phyloP scores from a whole-genome alignment of 2,329 filamentous ascomycete species.

The Shiraia sp. region DNA sequence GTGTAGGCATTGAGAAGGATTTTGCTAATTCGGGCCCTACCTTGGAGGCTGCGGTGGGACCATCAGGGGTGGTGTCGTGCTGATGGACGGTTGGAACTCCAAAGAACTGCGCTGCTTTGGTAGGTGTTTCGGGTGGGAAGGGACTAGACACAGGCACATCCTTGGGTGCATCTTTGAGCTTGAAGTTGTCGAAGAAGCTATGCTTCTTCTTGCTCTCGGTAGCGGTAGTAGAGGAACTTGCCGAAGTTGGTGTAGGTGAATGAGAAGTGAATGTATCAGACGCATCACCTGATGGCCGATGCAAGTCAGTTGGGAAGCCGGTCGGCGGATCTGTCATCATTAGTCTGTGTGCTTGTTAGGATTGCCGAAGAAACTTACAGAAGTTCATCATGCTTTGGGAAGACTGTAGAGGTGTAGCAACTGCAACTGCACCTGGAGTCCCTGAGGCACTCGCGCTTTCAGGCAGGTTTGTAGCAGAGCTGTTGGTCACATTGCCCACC shows the following conservation, averaged over 20 bases:
- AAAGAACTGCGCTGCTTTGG: constrained; percentile 26
- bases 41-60: not conserved
- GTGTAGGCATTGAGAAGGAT: constrained; percentile 3
- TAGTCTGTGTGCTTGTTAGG: not conserved
- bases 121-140: constrained; percentile 22
- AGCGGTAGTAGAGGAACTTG: constrained; percentile 1
- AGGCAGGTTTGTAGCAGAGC: constrained; percentile 3
- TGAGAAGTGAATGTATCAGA: not conserved
- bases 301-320: constrained; percentile 4
- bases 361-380: no score
- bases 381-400: constrained; percentile 5
- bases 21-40: constrained; percentile 8
- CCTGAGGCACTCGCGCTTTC: constrained; percentile 8
- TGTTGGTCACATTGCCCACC: constrained; percentile 6
- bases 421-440: not conserved
- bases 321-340: not conserved
- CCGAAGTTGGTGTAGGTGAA: constrained; percentile 8
- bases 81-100: constrained; percentile 11
- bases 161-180: not conserved
- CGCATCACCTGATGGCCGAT: constrained; percentile 2
- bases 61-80: constrained; percentile 6
- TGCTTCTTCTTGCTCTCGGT: constrained; percentile 21
- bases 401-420: not conserved
- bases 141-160: constrained; percentile 10
- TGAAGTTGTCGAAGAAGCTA: constrained; percentile 9